These are phyloP conservation scores for Starmerella davenportii DNA, from an alignment of 805 yeast species.

Conservation along the genomic window DNA sequence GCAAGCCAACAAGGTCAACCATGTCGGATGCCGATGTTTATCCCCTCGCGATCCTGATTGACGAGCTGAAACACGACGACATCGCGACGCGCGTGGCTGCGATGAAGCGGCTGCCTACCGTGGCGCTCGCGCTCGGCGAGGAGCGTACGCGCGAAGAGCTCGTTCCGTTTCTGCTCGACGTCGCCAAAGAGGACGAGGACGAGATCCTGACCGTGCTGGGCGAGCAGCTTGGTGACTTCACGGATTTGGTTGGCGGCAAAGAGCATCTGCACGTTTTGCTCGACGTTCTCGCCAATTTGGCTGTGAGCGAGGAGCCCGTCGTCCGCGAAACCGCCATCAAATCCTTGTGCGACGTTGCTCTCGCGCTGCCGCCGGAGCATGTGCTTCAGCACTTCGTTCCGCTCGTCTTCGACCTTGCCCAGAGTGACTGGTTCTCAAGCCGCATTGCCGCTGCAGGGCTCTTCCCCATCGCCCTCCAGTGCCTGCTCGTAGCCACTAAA, in stretches of 20 bases:
- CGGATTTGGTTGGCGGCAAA: slow-evolving; percentile 77
- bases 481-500: slow-evolving; percentile 19
- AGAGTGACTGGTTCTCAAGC: slow-evolving; percentile 86
- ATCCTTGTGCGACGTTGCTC: slow-evolving; percentile 56
- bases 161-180: slow-evolving; percentile 70
- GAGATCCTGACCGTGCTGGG: slow-evolving; percentile 92
- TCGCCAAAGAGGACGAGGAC: slow-evolving; percentile 73
- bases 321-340: slow-evolving; percentile 90
- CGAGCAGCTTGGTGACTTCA: slow-evolving; percentile 70
- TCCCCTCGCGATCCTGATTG: slow-evolving; percentile 91
- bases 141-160: slow-evolving; percentile 80
- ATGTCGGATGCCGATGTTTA: slow-evolving; percentile 41
- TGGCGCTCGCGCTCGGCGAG: slow-evolving; percentile 86
- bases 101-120: slow-evolving; percentile 83
- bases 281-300: slow-evolving; percentile 59
- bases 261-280: slow-evolving; percentile 40
- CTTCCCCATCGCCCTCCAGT: slow-evolving; percentile 39
- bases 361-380: slow-evolving; percentile 41
- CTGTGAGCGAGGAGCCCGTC: slow-evolving; percentile 87
- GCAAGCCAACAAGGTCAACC: too few species aligned
- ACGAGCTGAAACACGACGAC: slow-evolving; percentile 92
- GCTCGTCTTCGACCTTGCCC: slow-evolving; percentile 56
- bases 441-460: slow-evolving; percentile 85
- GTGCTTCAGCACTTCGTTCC: slow-evolving; percentile 52
- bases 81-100: slow-evolving; percentile 85